These are phyloP conservation scores for Zygosaccharomyces pseudorouxii DNA, from an alignment of 805 yeast genomes.

Conservation along the genomic window DNA sequence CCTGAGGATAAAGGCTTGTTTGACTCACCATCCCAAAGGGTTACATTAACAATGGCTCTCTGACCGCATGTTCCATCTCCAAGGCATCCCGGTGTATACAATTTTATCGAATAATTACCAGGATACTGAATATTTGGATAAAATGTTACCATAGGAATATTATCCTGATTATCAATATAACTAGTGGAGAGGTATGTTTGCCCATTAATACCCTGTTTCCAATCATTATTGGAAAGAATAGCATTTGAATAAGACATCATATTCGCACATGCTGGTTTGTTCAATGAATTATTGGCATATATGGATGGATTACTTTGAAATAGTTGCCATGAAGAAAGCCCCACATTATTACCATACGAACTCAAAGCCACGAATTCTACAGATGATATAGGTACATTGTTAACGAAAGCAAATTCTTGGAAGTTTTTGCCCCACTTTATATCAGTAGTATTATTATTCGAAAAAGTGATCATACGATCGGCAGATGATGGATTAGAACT, in stretches of 20 bases:
- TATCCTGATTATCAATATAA: conserved; percentile 34
- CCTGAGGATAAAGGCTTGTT: conserved; percentile 38
- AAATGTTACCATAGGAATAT: conserved; percentile 41
- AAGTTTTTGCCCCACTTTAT: conserved; percentile 42
- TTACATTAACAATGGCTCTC: conserved; percentile 76
- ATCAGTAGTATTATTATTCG: conserved; percentile 34
- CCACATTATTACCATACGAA: conserved; percentile 67
- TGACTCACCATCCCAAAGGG: conserved; percentile 43
- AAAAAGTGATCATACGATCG: conserved; percentile 5
- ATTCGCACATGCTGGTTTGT: conserved; percentile 56
- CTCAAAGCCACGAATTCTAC: conserved; percentile 59
- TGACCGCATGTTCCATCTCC: conserved; percentile 59
- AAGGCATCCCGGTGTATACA: conserved; percentile 86
- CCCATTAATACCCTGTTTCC: conserved; percentile 32
- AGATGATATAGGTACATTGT: conserved; percentile 55
- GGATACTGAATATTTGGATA: conserved; percentile 65
- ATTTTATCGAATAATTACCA: conserved; percentile 67
- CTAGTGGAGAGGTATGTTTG: conserved; percentile 30
- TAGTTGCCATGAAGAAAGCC: conserved; percentile 66
- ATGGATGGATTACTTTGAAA: conserved; percentile 52
- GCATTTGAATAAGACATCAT: conserved; percentile 27
- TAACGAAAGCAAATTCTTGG: conserved; percentile 80
- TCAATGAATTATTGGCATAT: conserved; percentile 71
- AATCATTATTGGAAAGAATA: conserved; percentile 25
- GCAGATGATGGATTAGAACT: conserved; percentile 14